Evolutionary conservation across 345 rosid species (phyloP), one percentile per base, ranked within the genome.

Genomic region (Eutrema yunnanense): DNA sequence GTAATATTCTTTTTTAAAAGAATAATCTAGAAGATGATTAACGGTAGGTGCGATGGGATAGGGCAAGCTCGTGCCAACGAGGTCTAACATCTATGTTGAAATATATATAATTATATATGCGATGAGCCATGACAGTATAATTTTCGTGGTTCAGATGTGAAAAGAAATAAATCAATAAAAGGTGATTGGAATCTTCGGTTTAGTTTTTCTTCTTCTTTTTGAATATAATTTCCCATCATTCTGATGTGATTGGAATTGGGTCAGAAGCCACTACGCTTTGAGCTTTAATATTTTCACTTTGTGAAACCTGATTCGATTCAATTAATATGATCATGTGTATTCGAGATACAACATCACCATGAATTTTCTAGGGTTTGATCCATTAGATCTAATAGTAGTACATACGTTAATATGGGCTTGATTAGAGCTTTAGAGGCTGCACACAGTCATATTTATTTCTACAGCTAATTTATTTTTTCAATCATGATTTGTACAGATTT

Each of bases 31-130:
- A 37, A 47, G 43, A 54, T 62, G 64, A 69, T 69, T 54, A 27
- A 22, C 60, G 71, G 75, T 76, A 30, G 79, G 71, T 63, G 46
- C 52, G 66, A 56, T 76, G 75, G 66, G 75, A 55, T 30, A 32
- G 27, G 68, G 73, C 69, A 68, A 71, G 66, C 61, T 63, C 67
- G 65, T 63, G 61, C 61, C 74, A 62, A 69, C 47, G 53, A 76
- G 79, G 70, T 69, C 70, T 30, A 62, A 38, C 50, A 75, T 75
- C 50, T 36, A 60, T 69, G 40, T 76, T 51, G 59, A 62, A 57
- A 10, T 3, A 6, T 32, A 27, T 62, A 19, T n/a, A 62, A 67
- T 62, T 33, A 9, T 49, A 33, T 74, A 9, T 65, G n/a, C 22
- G 0, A 54, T 9, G 51, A 62, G 69, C 14, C 26, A 62, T 47